Conservation (phyloP, 2,329 filamentous ascomycete species). For the Venturia pyrina region DNA sequence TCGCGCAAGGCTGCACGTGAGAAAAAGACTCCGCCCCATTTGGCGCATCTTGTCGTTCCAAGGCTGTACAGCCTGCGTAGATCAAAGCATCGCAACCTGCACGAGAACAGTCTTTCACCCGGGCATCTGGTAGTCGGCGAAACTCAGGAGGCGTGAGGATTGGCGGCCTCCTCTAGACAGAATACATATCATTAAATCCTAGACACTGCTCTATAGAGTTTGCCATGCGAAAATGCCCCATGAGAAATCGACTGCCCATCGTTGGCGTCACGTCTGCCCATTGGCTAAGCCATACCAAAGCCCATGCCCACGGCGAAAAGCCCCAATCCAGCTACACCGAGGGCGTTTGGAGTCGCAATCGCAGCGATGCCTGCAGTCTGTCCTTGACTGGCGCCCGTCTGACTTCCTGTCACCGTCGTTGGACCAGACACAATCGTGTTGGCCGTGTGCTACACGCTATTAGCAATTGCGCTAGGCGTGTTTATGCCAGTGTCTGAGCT, state of each 20-base stretch:
- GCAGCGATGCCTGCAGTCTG: not conserved
- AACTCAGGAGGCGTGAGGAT: not conserved
- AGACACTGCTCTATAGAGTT: not conserved
- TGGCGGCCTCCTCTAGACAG: not conserved
- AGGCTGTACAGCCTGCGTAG: not conserved
- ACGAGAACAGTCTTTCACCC: not conserved
- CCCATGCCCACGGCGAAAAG: not conserved
- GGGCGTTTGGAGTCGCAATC: not conserved
- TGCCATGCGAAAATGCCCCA: not conserved
- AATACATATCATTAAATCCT: not conserved
- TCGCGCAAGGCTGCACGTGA: not conserved
- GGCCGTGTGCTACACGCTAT: not conserved
- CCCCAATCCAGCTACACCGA: not conserved
- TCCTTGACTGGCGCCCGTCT: not conserved
- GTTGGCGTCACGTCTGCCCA: not conserved
- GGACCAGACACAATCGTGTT: constrained; percentile 8
- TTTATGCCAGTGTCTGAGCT: not conserved
- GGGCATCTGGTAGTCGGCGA: not conserved
- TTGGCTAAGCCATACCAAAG: not conserved
- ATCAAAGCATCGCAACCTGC: not conserved
- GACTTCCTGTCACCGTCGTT: constrained; percentile 3
- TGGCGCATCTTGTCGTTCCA: not conserved
- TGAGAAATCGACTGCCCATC: not conserved
- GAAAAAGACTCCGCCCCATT: not conserved
- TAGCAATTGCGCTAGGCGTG: not conserved